These are phyloP conservation scores for Fusarium incarnatum DNA, from an alignment of 2,329 filamentous ascomycete genomes.

Conservation along the genomic window DNA sequence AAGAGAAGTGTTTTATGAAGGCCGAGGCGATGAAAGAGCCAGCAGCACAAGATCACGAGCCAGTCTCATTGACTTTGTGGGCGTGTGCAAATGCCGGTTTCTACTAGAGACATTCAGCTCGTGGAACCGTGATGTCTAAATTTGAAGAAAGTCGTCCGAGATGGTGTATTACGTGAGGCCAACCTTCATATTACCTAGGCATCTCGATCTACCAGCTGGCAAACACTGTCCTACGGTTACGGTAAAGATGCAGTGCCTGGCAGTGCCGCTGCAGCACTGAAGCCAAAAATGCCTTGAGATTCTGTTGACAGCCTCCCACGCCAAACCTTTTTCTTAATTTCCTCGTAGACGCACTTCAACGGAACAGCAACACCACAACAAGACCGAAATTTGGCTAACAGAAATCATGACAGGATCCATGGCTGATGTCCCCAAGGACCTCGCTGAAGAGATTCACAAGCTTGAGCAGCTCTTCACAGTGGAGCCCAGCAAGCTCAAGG, in stretches of 20 bases:
- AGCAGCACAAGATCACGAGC: neutral
- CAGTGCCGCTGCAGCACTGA: slow-evolving; percentile 12
- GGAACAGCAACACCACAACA: neutral
- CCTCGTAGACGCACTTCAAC: neutral
- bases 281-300: slow-evolving; percentile 10
- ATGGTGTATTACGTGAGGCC: slow-evolving; percentile 5
- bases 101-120: neutral
- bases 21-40: neutral
- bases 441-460: slow-evolving; percentile 81
- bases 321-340: neutral
- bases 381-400: slow-evolving; percentile 23
- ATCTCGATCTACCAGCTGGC: slow-evolving; percentile 15
- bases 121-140: slow-evolving; percentile 30
- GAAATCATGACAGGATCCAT: slow-evolving; percentile 75
- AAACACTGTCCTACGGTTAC: slow-evolving; percentile 28
- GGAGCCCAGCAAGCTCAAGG: slow-evolving; percentile 82
- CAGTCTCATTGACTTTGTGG: neutral
- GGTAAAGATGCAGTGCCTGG: slow-evolving; percentile 6
- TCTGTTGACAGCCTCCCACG: neutral
- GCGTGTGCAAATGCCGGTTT: slow-evolving; percentile 1
- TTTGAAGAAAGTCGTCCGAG: slow-evolving; percentile 13
- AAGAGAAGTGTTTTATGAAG: slow-evolving; percentile 29
- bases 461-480: slow-evolving; percentile 89
- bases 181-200: neutral
- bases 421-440: slow-evolving; percentile 88